These are phyloP conservation scores for Fonsecaea monophora DNA, from an alignment of 2,329 filamentous ascomycete species.

Conservation along the genomic window DNA sequence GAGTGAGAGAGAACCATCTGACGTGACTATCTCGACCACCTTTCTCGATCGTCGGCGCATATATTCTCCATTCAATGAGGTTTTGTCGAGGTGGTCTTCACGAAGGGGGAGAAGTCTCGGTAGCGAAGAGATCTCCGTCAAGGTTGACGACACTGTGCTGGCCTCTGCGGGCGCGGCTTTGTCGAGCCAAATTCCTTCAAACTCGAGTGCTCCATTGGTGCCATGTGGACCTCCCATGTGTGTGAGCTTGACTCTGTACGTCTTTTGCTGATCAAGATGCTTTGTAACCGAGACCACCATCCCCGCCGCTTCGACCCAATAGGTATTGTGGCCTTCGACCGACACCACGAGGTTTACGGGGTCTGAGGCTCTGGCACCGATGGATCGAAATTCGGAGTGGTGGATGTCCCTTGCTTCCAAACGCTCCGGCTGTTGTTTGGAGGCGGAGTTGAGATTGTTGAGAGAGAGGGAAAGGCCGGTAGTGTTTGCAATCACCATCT, in stretches of 20 bases:
- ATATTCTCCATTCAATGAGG: conserved; percentile 24
- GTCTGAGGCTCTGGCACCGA: background rate
- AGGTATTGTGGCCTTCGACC: conserved; percentile 14
- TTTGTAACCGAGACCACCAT: conserved; percentile 36
- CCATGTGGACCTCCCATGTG: conserved; percentile 23
- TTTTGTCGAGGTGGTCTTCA: background rate
- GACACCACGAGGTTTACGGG: conserved; percentile 25
- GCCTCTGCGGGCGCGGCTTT: conserved; percentile 12
- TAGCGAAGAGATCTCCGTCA: background rate
- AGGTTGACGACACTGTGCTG: conserved; percentile 11
- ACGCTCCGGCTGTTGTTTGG: background rate
- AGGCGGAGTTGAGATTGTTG: conserved; percentile 16
- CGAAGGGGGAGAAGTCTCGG: background rate
- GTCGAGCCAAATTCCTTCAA: conserved; percentile 44
- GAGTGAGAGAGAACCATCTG: conserved; percentile 6
- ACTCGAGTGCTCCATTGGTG: conserved; percentile 38
- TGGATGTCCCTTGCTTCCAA: background rate
- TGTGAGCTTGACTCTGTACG: conserved; percentile 40
- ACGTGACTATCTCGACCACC: conserved; percentile 37
- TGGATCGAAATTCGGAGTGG: conserved; percentile 12
- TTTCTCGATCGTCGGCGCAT: background rate
- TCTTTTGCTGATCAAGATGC: conserved; percentile 34
- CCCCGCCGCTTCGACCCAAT: conserved; percentile 12
- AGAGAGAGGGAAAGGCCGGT: conserved; percentile 26
- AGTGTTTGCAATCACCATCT: conserved; percentile 30